Evolutionary conservation across 2,329 filamentous ascomycete species (phyloP), one percentile per base, ranked within the genome.

Genomic region (Ophiosphaerella korrae): DNA sequence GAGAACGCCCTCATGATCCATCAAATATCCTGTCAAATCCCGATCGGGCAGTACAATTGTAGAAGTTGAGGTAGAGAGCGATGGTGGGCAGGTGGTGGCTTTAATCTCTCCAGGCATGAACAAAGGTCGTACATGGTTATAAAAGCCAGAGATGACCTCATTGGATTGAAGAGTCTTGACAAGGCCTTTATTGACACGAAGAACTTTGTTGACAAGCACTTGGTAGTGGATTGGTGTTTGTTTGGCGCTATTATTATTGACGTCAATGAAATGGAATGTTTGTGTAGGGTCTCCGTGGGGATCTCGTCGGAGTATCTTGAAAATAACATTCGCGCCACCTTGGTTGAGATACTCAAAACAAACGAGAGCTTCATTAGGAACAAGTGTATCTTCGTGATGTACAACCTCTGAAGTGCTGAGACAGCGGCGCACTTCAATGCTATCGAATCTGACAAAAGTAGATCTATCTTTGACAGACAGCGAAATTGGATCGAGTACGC

Each of bases 301-400:
- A 29, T 29, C 26, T 29, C 7, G 26, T 29, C 11, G 26, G 16
- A 48, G 51, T 23, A 72, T 60, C 33, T 48, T 64, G 50, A 70
- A 73, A 4, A 73, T 65, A 21, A 63, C 58, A 29, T 73, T 73
- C 14, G 71, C 71, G 13, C 67, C 70, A 8, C 71, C 71, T 53
- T 72, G 67, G 24, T 63, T 68, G 11, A 72, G 61, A 42, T 64
- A 72, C 11, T 53, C 39, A 23, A 73, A 60, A 13, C 31, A 48
- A 2, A 66, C 47, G 11, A 55, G 48, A 7, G 43, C 48, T 5
- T 37, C 47, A 7, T 39, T 29, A 11, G 62, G 40, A 11, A 51
- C 26, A 29, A 11, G 42, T 5, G 37, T 23, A 13, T 26, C 13
- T 11, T 29, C 7, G 26, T 29, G 26, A 29, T 29, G 6, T 29